phyloP scores from a whole-genome alignment of 2,329 filamentous ascomycete genomes.

The Phialocephala subalpina region DNA sequence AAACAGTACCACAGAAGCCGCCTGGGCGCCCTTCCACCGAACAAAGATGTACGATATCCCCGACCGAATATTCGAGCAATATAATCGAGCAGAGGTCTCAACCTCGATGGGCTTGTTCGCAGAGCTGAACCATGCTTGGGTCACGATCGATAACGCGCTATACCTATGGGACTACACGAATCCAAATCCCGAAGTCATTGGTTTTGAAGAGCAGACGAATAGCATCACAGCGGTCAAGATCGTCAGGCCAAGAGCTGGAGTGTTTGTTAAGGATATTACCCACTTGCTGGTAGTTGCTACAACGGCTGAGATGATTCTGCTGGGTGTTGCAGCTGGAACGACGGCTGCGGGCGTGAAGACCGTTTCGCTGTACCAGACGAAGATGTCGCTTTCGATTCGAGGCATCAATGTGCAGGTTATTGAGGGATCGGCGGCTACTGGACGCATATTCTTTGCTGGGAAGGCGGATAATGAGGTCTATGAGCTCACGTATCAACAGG shows the following conservation, averaged over 20 bases:
- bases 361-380: conserved; percentile 86
- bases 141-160: conserved; percentile 92
- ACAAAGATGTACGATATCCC: conserved; percentile 89
- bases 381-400: conserved; percentile 80
- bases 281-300: conserved; percentile 92
- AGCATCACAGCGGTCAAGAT: conserved; percentile 92
- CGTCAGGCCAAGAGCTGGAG: conserved; percentile 82
- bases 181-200: conserved; percentile 88
- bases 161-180: conserved; percentile 98
- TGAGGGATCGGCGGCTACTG: conserved; percentile 77
- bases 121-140: conserved; percentile 94
- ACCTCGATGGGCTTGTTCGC: conserved; percentile 97
- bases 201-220: conserved; percentile 88
- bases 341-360: conserved; percentile 74
- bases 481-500: conserved; percentile 95
- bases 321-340: conserved; percentile 79
- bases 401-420: conserved; percentile 82
- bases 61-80: conserved; percentile 90
- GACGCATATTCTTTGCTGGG: conserved; percentile 93
- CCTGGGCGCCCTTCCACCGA: conserved; percentile 92
- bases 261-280: conserved; percentile 87
- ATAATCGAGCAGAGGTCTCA: conserved; percentile 84
- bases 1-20: conserved; percentile 58
- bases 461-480: conserved; percentile 85
- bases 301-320: conserved; percentile 80